Base-by-base conservation (phyloP, 495 filamentous ascomycete species). In the Talaromyces nanjingensis region DNA sequence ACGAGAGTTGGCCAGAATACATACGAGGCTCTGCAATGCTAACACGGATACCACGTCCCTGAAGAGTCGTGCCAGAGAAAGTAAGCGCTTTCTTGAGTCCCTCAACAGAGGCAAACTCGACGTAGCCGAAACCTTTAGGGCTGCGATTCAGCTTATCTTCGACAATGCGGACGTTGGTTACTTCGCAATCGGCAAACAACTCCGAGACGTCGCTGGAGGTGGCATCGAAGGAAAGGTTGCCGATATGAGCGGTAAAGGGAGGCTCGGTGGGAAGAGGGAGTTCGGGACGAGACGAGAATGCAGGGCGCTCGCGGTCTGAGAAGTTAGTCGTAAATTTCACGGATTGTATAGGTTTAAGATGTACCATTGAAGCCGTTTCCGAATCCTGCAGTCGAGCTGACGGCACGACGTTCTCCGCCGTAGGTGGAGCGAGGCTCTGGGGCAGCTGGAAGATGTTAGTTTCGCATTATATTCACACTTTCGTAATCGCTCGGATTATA, bases 121-220 rank as follows among this genome's bases (percentile, higher is more conserved):
- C 92, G 76, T 98, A 98, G 52, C 92, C 94, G 71, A 98, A 98
- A 47, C 94, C 94, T 82, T 98, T 98, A 55, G 94, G 94, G 69
- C 90, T 89, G 66, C 87, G 84, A 67, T 92, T 90, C 74, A 96
- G 79, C 72, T 91, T 93, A 76, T 98, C 94, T 77, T 96, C 93
- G 65, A 98, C 94, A 66, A 98, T 91, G 68, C 94, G 89, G 62
- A 98, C 91, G 70, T 86, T 97, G 16, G 87, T 89, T 67, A 96
- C 86, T 61, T 89, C 81, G 76, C 94, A 98, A 34, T 81, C 90
- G 31, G 80, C 73, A 72, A 98, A 96, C 69, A 98, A 94, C 6
- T 91, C 89, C 65, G 83, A 84, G 61, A 98, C 86, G 65, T 93
- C 89, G 62, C 82, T 87, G 54, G 82, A 79, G 9, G 91, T 94